These are phyloP conservation scores for Volvox reticuliferus DNA, from an alignment of 139 green algal species.

Conservation along the genomic window DNA sequence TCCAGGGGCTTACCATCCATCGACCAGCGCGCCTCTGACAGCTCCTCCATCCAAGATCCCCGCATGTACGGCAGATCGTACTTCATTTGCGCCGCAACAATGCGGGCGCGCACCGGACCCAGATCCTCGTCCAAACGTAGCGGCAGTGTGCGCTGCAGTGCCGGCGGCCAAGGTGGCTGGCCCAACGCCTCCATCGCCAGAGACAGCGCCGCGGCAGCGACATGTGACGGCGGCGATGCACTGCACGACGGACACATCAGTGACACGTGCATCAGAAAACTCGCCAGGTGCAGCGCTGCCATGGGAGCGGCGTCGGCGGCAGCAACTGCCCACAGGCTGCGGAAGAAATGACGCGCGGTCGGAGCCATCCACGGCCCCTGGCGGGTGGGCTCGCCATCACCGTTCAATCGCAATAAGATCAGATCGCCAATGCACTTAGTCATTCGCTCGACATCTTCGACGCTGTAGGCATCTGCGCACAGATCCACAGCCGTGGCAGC, in stretches of 20 bases:
- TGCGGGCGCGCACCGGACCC: background rate
- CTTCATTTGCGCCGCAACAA: background rate
- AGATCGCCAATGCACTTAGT: background rate
- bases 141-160: background rate
- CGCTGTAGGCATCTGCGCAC: constrained; percentile 6
- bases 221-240: background rate
- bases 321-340: background rate
- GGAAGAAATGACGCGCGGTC: constrained; percentile 13
- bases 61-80: background rate
- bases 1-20: too few relatives aligned
- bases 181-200: constrained; percentile 4
- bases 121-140: background rate
- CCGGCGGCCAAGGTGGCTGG: background rate
- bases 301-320: background rate
- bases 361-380: background rate
- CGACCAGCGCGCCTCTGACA: background rate
- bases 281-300: background rate
- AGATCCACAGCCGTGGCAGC: background rate
- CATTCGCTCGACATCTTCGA: background rate
- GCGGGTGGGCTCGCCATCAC: too few relatives aligned
- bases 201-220: constrained; percentile 22
- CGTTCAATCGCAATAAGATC: background rate
- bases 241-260: constrained; percentile 7
- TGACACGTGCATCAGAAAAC: constrained; percentile 32
- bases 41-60: background rate